Base-by-base conservation (phyloP, 495 filamentous ascomycete species). In the Trichocladium uniseriatum region DNA sequence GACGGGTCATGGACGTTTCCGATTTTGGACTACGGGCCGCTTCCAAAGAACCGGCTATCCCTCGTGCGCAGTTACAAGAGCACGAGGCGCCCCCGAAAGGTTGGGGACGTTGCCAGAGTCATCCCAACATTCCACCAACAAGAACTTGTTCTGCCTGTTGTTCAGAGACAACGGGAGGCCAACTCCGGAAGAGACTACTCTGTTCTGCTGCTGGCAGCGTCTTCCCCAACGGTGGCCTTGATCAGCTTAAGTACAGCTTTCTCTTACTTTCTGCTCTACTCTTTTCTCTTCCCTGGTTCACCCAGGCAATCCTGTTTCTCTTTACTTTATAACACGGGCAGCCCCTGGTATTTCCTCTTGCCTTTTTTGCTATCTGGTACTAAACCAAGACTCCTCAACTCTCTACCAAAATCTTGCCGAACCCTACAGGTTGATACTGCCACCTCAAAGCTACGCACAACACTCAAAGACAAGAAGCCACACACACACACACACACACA, bases 171-270 rank as follows among this genome's bases (percentile, higher is more conserved):
- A 43, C 18, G 2, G 18, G 38, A 46, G 49, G 11, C 28, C 38
- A 42, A 37, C 43, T 38, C 31, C 37, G 22, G 50, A 52, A 46
- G 49, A 52, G 31, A 42, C 16, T 37, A 38, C 11, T 47, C 28
- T 38, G 36, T 52, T 44, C 40, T 40, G 54, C 41, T 52, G 54
- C 54, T 49, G 48, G 53, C 53, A 48, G 45, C 45, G 42, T 28
- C 43, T 52, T 20, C 3, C n/a, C 32, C n/a, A n/a, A 28, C 6
- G 28, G 9, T 35, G 36, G 42, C 43, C 14, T n/a, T n/a, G 32
- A 3, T 24, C 14, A 19, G 38, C 47, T 35, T 21, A 36, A 49
- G 31, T 43, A 44, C 40, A 15, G 34, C 32, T 15, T 44, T 49
- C 40, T 43, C 24, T 40, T 27, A 7, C 8, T 8, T 41, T 49